These are phyloP conservation scores for Starmerella gropengiesseri DNA, from an alignment of 805 yeast species.

Conservation along the genomic window DNA sequence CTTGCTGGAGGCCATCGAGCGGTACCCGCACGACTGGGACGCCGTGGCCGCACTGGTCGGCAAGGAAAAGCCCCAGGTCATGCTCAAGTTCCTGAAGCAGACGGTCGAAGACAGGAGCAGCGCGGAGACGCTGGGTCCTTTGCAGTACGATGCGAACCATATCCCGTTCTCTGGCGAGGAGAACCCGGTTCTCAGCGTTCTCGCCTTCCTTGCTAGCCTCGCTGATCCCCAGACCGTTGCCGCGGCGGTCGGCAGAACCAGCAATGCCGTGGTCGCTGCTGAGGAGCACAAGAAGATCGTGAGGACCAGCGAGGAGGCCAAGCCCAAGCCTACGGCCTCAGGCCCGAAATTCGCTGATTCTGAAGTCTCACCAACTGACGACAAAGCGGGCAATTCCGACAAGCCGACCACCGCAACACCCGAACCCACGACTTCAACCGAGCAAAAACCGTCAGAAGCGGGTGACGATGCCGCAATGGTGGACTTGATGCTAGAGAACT, in stretches of 20 bases:
- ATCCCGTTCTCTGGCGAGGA: conserved; percentile 77
- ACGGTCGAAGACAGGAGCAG: conserved; percentile 65
- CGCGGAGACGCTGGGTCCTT: conserved; percentile 52
- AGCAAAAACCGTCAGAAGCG: too few species aligned
- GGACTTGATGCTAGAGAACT: too few species aligned
- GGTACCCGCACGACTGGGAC: conserved; percentile 67
- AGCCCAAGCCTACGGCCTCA: too few species aligned
- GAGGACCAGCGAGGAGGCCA: conserved; percentile 6
- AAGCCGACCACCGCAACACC: too few species aligned
- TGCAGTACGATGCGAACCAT: conserved; percentile 64
- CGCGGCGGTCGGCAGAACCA: conserved; percentile 48
- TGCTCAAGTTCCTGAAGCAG: conserved; percentile 62
- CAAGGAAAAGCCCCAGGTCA: conserved; percentile 57
- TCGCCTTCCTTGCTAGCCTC: conserved; percentile 72
- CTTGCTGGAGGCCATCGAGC: conserved; percentile 52
- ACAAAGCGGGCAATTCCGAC: too few species aligned
- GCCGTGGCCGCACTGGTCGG: conserved; percentile 58
- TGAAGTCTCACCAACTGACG: too few species aligned
- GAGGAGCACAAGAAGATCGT: background rate
- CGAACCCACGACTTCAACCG: too few species aligned
- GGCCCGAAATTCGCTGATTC: too few species aligned
- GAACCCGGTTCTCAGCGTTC: conserved; percentile 88
- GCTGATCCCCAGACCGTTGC: conserved; percentile 80
- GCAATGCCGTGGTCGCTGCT: background rate
- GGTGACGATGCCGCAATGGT: too few species aligned